Base-by-base conservation (phyloP, 2,329 filamentous ascomycete species). In the Trichoderma sp. region DNA sequence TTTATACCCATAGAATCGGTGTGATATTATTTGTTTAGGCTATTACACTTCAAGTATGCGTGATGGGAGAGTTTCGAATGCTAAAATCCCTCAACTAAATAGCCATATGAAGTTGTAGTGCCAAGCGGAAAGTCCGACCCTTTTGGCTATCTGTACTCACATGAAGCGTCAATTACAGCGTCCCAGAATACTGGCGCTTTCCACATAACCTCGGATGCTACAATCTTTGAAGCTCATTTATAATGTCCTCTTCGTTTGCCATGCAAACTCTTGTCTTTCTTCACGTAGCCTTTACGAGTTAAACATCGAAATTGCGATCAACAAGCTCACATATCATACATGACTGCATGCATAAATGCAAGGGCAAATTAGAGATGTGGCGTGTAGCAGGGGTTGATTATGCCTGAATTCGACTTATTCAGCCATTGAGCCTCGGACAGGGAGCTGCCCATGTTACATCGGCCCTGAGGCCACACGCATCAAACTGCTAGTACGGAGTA, bases 371-470 rank as follows among this genome's bases (percentile, higher is more conserved):
- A 28, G 24, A 18, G 54, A 32, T 49, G 21, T 49, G 16, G 30
- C 54, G 16, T 8, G 60, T 32, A 28, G 60, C 60, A 34, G 46
- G 46, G 30, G 37, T 39, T 26, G 18, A 60, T 60, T 60, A 63
- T 63, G 60, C 46, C 60, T 64, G 32, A 64, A 64, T 64, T 54
- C 14, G 54, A 37, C 18, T 37, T 32, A 64, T 64, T 54, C 60
- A 64, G 21, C 60, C 60, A 52, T 64, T 64, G 60, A 64, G 60
- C 59, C 46, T 63, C 59, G 59, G 43, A 24, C 46, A 13, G 46
- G n/a, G 7, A 4, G 3, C 59, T 2, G 43, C 59, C 21, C 2
- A 11, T 4, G 59, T 52, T 28, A 61, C 59, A 61, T 61, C 59
- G 43, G 13, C 39, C 59, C 56, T 21, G 26, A 3, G 59, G n/a